Percentiles rank a stretch among this genome's conserved stretches.
These are phyloP conservation scores for Petasospora rhodanensis DNA, from an alignment of 1,139 yeast species.

Conservation along the genomic window DNA sequence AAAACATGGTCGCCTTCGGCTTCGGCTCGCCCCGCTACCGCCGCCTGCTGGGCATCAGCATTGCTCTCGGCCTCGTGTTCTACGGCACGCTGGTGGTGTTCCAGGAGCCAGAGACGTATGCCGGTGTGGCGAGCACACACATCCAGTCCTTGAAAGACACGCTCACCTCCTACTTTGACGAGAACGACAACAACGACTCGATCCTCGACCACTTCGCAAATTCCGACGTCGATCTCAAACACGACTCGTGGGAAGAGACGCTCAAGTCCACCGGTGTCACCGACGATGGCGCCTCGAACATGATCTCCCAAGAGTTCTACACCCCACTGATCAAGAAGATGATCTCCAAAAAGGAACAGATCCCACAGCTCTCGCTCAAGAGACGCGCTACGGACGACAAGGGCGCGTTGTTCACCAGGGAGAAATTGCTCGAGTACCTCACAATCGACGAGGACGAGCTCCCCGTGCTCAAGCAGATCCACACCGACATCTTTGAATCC, in stretches of 20 bases:
- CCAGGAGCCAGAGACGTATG: constrained; percentile 8
- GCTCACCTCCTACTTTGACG: constrained; percentile 7
- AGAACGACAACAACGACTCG: constrained; percentile 12
- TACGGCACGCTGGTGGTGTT: constrained; percentile 8
- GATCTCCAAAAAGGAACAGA: constrained; percentile 8
- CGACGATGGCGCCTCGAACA: constrained; percentile 4
- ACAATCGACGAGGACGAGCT: constrained; percentile 44
- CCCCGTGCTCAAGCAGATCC: constrained; percentile 43
- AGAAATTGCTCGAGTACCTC: constrained; percentile 13
- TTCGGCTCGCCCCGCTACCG: constrained; percentile 15
- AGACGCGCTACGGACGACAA: constrained; percentile 15
- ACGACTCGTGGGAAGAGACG: constrained; percentile 1
- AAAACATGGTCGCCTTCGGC: constrained; percentile 10
- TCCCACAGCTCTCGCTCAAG: constrained; percentile 13
- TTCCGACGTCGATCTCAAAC: constrained; percentile 12
- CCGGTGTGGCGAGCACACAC: constrained; percentile 5
- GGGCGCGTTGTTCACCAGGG: constrained; percentile 14
- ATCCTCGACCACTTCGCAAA: constrained; percentile 13
- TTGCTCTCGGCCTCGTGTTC: constrained; percentile 4
- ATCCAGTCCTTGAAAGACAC: constrained; percentile 6
- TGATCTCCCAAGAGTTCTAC: constrained; percentile 17
- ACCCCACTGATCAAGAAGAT: constrained; percentile 12
- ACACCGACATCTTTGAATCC: constrained; percentile 44
- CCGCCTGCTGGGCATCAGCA: constrained; percentile 3
- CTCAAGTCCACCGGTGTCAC: constrained; percentile 2